These are phyloP conservation scores for Boechera retrofracta DNA, from an alignment of 345 rosid genomes.

Conservation along the genomic window DNA sequence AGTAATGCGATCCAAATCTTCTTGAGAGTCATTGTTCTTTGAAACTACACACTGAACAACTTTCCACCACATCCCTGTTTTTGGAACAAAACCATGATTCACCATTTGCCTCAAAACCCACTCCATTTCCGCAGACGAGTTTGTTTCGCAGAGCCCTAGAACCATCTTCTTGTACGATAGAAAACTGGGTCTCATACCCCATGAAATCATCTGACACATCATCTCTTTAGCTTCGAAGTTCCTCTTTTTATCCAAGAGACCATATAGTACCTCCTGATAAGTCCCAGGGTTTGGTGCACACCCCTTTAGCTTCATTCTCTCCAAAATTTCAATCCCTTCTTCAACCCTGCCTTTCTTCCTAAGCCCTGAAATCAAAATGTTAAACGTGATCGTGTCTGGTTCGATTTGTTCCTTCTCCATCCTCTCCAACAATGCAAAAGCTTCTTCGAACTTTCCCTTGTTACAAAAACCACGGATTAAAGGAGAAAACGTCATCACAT, in stretches of 20 bases:
- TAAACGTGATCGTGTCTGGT: slow-evolving; percentile 73
- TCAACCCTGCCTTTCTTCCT: slow-evolving; percentile 77
- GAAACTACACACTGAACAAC: slow-evolving; percentile 48
- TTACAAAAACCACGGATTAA: slow-evolving; percentile 73
- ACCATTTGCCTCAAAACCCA: slow-evolving; percentile 80
- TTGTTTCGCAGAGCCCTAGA: slow-evolving; percentile 60
- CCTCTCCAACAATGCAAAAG: slow-evolving; percentile 63
- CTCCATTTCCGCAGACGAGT: slow-evolving; percentile 58
- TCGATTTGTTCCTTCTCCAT: slow-evolving; percentile 77
- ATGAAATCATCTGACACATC: slow-evolving; percentile 61
- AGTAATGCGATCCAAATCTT: slow-evolving; percentile 32
- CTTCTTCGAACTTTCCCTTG: slow-evolving; percentile 63
- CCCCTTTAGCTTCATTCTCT: slow-evolving; percentile 67
- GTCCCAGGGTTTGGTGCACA: slow-evolving; percentile 76
- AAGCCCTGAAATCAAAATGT: slow-evolving; percentile 84
- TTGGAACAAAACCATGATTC: slow-evolving; percentile 78
- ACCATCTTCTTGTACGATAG: slow-evolving; percentile 67
- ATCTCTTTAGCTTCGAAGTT: slow-evolving; percentile 63
- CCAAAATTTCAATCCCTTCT: slow-evolving; percentile 65
- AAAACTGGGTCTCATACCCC: slow-evolving; percentile 68
- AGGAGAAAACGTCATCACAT: slow-evolving; percentile 76
- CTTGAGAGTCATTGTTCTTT: slow-evolving; percentile 19
- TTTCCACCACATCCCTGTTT: slow-evolving; percentile 73
- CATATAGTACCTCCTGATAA: slow-evolving; percentile 82
- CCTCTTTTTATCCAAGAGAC: slow-evolving; percentile 64